These are phyloP conservation scores for Echium plantagineum DNA, from an alignment of 257 asterid species.

Conservation along the genomic window DNA sequence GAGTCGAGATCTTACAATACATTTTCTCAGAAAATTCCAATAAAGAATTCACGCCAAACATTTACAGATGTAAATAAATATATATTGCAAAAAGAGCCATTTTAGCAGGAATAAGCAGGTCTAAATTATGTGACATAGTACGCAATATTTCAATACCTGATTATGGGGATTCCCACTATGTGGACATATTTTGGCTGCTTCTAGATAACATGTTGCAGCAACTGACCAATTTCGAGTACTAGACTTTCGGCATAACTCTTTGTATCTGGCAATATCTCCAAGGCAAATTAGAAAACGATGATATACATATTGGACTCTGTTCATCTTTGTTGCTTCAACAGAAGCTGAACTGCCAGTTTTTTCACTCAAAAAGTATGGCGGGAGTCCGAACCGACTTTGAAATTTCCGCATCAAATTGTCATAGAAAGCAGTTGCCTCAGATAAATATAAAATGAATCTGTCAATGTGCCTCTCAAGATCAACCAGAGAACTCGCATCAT, in stretches of 20 bases:
- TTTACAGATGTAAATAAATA: not conserved
- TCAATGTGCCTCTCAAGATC: constrained; percentile 28
- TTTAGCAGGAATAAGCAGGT: not conserved
- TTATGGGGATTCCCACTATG: constrained; percentile 91
- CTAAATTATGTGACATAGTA: not conserved
- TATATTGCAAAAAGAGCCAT: not conserved
- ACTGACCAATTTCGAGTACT: constrained; percentile 57
- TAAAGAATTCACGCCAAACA: no score
- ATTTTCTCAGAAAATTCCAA: not conserved
- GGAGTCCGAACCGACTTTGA: constrained; percentile 40
- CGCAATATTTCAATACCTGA: constrained; percentile 67
- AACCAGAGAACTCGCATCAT: constrained; percentile 18
- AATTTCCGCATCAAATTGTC: constrained; percentile 32
- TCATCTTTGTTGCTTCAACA: constrained; percentile 22
- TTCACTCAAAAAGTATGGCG: constrained; percentile 25
- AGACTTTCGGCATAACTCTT: constrained; percentile 47
- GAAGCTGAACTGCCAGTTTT: constrained; percentile 14
- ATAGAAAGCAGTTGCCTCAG: constrained; percentile 62
- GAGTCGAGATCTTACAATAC: not conserved
- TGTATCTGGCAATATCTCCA: constrained; percentile 81
- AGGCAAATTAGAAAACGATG: constrained; percentile 81
- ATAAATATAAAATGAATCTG: constrained; percentile 55
- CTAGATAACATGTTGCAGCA: constrained; percentile 57
- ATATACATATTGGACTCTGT: constrained; percentile 47
- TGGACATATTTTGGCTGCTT: constrained; percentile 68